Conservation (phyloP, 495 filamentous ascomycete species). For the Aspergillus bertholletiae region DNA sequence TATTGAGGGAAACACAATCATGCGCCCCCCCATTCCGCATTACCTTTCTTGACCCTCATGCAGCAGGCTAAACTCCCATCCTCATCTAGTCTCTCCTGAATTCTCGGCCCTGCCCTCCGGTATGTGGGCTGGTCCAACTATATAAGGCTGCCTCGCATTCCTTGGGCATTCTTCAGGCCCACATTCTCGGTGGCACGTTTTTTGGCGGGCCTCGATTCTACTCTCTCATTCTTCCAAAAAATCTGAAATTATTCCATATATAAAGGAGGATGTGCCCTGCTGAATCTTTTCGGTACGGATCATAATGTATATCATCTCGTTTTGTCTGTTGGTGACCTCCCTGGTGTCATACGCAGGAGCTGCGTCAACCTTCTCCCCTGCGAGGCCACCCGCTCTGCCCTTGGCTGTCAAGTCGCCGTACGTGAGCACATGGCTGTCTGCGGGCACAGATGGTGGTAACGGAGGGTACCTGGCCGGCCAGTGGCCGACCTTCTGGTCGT, state of each 20-base stretch:
- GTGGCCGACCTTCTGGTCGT: constrained; percentile 57
- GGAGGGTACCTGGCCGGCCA: constrained; percentile 56
- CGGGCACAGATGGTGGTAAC: constrained; percentile 51
- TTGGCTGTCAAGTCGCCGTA: constrained; percentile 59
- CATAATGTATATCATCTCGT: constrained; percentile 27
- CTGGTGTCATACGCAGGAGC: constrained; percentile 26
- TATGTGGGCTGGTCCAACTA: constrained; percentile 21
- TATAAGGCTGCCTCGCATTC: constrained; percentile 35
- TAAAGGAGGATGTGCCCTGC: constrained; percentile 19
- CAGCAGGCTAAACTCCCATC: constrained; percentile 1
- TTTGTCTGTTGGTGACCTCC: constrained; percentile 23
- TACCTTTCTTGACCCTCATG: constrained; percentile 12
- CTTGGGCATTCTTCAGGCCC: constrained; percentile 27
- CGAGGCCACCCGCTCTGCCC: constrained; percentile 53
- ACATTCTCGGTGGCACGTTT: too few species aligned
- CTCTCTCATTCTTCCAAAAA: constrained; percentile 8
- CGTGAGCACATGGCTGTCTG: constrained; percentile 52
- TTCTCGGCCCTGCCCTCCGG: constrained; percentile 8
- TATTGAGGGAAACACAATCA: constrained; percentile 5
- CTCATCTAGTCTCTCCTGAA: constrained; percentile 4
- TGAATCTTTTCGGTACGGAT: constrained; percentile 13
- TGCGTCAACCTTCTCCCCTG: constrained; percentile 48
- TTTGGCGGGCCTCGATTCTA: background rate
- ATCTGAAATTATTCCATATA: constrained; percentile 6
- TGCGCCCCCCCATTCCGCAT: constrained; percentile 2